phyloP scores from a whole-genome alignment of 805 yeast genomes.

The Lipomyces sp. region DNA sequence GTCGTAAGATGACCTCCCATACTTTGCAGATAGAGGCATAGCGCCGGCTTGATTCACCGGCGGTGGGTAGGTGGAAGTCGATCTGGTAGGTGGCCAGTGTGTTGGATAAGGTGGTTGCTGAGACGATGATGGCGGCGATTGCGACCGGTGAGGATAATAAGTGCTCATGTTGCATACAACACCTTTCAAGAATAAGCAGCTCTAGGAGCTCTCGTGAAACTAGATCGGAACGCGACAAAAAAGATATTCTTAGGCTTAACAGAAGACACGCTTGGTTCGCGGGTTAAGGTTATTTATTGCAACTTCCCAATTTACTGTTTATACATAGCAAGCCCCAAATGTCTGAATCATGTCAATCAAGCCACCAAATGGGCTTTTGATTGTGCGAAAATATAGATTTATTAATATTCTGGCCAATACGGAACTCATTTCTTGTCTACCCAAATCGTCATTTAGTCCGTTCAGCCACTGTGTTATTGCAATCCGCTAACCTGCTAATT shows the following conservation, averaged over 20 bases:
- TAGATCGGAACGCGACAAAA: background rate
- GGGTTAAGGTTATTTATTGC: background rate
- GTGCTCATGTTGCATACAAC: constrained; percentile 23
- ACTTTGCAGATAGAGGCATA: background rate
- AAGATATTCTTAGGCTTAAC: background rate
- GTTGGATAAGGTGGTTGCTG: constrained; percentile 14
- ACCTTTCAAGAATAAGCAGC: background rate
- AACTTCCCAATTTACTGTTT: background rate
- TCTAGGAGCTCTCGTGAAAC: background rate
- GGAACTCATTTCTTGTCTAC: background rate
- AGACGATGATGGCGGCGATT: constrained; percentile 15
- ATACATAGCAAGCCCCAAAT: background rate
- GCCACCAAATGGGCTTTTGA: background rate
- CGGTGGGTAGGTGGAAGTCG: background rate
- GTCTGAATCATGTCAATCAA: background rate
- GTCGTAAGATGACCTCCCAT: constrained; percentile 1
- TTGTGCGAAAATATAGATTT: background rate
- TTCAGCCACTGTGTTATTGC: background rate
- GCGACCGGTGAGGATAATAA: constrained; percentile 31
- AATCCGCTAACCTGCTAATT: background rate
- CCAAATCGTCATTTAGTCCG: background rate
- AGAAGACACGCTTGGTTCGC: background rate
- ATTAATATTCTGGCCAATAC: background rate
- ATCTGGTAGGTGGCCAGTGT: constrained; percentile 9
- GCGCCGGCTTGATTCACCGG: background rate